Percentiles rank a stretch among this genome's conserved stretches.
phyloP scores from a whole-genome alignment of 306 rosid species.

The Medicago truncatula region DNA sequence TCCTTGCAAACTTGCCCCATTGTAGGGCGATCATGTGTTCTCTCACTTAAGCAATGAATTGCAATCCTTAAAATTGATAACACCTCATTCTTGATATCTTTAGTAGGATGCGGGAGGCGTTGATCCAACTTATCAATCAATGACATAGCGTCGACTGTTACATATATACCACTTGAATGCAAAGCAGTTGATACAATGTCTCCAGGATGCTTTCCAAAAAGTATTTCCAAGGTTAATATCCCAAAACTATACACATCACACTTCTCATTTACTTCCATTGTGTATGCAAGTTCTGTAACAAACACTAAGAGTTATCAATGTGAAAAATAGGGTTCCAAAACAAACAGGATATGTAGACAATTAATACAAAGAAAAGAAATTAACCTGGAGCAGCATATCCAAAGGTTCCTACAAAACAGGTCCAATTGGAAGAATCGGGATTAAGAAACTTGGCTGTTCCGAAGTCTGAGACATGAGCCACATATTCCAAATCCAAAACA shows the following conservation, averaged over 20 bases:
- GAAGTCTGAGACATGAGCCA: background rate
- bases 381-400: no score
- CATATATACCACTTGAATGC: no score
- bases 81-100: background rate
- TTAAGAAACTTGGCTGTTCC: background rate
- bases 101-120: background rate
- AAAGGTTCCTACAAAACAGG: background rate
- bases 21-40: background rate
- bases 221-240: no score
- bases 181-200: no score
- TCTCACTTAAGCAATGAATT: background rate
- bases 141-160: background rate
- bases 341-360: no score
- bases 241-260: no score
- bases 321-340: no score
- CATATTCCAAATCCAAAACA: background rate
- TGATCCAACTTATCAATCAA: background rate
- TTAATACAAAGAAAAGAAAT: no score
- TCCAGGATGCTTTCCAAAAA: no score
- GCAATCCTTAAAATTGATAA: background rate
- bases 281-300: no score
- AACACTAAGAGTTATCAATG: no score
- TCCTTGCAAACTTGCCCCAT: background rate
- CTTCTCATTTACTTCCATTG: no score
- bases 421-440: background rate